Conservation (phyloP, 306 rosid species). For the Sesbania bispinosa region DNA sequence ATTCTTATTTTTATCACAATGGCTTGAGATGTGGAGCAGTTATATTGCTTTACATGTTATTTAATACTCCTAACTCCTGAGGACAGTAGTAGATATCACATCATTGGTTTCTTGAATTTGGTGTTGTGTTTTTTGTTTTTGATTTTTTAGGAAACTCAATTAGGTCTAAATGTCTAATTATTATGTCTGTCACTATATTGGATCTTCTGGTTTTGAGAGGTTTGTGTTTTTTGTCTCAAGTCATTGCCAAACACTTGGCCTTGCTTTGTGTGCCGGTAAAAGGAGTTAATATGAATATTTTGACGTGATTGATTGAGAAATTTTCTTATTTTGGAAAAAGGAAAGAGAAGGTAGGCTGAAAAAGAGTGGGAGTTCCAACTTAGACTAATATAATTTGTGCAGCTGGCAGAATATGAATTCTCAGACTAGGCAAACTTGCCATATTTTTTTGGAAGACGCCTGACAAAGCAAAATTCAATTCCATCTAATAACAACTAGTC, state of each 20-base stretch:
- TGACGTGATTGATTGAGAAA: not conserved
- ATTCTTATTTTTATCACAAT: not conserved
- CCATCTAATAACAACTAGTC: constrained; percentile 11
- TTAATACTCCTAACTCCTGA: not conserved
- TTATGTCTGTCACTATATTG: constrained; percentile 12
- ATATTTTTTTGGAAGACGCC: not conserved
- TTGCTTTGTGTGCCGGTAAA: not conserved
- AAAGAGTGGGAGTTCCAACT: not conserved
- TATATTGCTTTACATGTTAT: not conserved
- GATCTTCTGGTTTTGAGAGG: constrained; percentile 2
- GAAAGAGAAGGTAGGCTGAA: not conserved
- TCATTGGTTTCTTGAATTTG: not conserved
- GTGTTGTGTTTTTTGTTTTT: not conserved
- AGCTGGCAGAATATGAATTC: not conserved
- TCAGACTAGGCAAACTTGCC: not conserved
- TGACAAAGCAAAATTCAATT: not conserved
- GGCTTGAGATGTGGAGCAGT: not conserved
- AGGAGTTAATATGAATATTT: not conserved
- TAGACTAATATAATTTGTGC: not conserved
- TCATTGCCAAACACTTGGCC: not conserved
- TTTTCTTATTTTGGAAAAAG: not conserved
- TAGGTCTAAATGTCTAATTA: not conserved
- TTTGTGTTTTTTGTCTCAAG: not conserved
- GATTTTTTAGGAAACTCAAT: not conserved
- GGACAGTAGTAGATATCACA: not conserved